Percentiles rank a stretch among this genome's conserved stretches.
Evolutionary conservation across 805 yeast genomes (phyloP).

Genomic region (Candida sakaeoensis): DNA sequence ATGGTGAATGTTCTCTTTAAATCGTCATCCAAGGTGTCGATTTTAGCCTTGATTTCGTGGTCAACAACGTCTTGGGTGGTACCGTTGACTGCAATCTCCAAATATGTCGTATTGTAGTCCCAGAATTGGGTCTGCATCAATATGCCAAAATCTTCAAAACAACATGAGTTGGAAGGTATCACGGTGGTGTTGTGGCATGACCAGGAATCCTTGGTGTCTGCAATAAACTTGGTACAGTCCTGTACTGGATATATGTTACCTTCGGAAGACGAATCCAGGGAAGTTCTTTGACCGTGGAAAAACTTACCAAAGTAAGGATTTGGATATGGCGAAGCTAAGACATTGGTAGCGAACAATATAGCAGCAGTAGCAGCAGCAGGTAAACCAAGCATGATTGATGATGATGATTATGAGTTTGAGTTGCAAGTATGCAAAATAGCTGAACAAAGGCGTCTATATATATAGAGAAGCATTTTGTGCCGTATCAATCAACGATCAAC

Average conservation of each 20-base stretch:
- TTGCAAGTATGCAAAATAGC: neutral
- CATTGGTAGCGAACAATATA: neutral
- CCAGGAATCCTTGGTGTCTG: conserved; percentile 3
- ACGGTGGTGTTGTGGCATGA: conserved; percentile 12
- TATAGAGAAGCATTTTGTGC: neutral
- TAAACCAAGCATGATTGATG: neutral
- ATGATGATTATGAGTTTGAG: neutral
- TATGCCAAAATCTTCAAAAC: conserved; percentile 40
- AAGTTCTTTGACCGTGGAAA: conserved; percentile 8
- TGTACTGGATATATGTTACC: conserved; percentile 6
- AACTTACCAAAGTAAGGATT: conserved; percentile 10
- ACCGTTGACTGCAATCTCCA: conserved; percentile 16
- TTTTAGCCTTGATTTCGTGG: neutral
- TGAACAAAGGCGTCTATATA: neutral
- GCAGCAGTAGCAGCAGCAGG: too few species aligned
- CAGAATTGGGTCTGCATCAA: conserved; percentile 42
- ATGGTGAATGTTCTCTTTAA: conserved; percentile 28
- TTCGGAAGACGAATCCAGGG: conserved; percentile 8
- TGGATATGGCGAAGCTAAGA: conserved; percentile 7
- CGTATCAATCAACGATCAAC: neutral
- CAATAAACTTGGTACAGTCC: conserved; percentile 5
- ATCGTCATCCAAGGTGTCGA: conserved; percentile 6
- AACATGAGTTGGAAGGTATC: conserved; percentile 44
- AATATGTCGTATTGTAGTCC: conserved; percentile 17
- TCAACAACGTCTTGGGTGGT: conserved; percentile 7